Conservation (phyloP, 768 basidiomycete genomes). For the Sutorius australiensis region DNA sequence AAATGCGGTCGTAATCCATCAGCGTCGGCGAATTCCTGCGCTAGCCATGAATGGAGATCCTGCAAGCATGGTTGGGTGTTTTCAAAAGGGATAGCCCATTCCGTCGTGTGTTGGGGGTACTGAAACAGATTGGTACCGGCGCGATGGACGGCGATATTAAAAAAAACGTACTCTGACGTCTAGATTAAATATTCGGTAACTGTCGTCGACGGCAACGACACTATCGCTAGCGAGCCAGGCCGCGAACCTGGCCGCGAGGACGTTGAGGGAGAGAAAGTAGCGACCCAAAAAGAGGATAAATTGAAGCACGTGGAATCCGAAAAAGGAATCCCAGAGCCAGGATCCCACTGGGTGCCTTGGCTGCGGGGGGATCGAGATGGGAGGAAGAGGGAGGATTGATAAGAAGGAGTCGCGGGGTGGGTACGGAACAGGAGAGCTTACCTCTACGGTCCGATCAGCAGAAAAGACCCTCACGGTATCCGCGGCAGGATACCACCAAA, state of each 20-base stretch:
- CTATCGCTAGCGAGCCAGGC: constrained; percentile 62
- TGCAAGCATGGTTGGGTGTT: constrained; percentile 62
- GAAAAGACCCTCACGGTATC: constrained; percentile 68
- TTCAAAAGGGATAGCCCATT: constrained; percentile 86
- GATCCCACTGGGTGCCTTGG: constrained; percentile 46
- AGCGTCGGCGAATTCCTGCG: constrained; percentile 59
- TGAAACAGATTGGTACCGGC: constrained; percentile 3
- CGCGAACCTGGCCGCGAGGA: constrained; percentile 57
- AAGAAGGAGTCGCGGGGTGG: neutral
- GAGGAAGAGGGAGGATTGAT: neutral
- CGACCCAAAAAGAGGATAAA: constrained; percentile 76
- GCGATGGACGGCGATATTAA: neutral
- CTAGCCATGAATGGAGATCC: constrained; percentile 70
- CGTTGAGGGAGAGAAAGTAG: constrained; percentile 58
- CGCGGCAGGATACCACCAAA: constrained; percentile 93
- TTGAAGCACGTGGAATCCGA: constrained; percentile 82
- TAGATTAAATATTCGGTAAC: constrained; percentile 84
- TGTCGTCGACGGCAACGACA: constrained; percentile 67
- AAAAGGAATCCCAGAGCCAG: constrained; percentile 67
- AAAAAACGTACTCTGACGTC: constrained; percentile 77
- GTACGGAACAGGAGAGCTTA: constrained; percentile 37
- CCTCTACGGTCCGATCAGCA: constrained; percentile 74
- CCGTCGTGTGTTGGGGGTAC: constrained; percentile 92
- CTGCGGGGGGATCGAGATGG: constrained; percentile 32
- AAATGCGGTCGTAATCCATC: constrained; percentile 85